Evolutionary conservation across 2,329 filamentous ascomycete species (phyloP).

Genomic region (Ophiosphaerella herpotricha): DNA sequence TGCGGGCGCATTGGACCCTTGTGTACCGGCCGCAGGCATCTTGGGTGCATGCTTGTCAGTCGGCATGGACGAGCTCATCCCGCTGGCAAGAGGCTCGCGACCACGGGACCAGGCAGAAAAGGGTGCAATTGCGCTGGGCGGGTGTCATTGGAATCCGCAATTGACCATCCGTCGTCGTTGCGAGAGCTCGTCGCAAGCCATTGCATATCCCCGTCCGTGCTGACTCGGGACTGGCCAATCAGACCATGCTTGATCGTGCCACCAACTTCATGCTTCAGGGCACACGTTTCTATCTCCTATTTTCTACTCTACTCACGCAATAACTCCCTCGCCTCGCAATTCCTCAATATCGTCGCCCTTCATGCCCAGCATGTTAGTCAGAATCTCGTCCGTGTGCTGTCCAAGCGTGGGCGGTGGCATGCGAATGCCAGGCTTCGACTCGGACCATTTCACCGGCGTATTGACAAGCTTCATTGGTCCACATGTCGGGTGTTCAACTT

Average conservation of each 20-base stretch:
- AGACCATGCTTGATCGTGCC: no score
- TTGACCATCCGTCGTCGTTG: not conserved
- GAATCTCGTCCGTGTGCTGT: constrained; percentile 46
- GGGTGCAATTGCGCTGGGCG: constrained; percentile 5
- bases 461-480: constrained; percentile 89
- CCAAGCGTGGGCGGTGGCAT: constrained; percentile 79
- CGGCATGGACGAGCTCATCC: constrained; percentile 25
- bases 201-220: constrained; percentile 3
- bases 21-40: constrained; percentile 22
- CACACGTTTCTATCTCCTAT: no score
- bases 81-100: constrained; percentile 13
- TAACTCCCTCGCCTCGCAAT: constrained; percentile 41
- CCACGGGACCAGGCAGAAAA: constrained; percentile 9
- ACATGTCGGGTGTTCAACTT: constrained; percentile 81
- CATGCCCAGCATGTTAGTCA: constrained; percentile 38
- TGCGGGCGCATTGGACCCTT: constrained; percentile 23
- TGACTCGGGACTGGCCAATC: not conserved
- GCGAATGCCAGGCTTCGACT: constrained; percentile 75
- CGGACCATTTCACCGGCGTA: constrained; percentile 91
- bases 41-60: constrained; percentile 15
- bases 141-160: not conserved
- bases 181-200: constrained; percentile 6
- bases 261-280: no score
- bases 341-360: constrained; percentile 35
- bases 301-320: constrained; percentile 26